Percentiles rank a stretch among this genome's conserved stretches.
These are phyloP conservation scores for Herpetomonas samuelpessoai DNA, from an alignment of 208 protist genomes.

Conservation along the genomic window DNA sequence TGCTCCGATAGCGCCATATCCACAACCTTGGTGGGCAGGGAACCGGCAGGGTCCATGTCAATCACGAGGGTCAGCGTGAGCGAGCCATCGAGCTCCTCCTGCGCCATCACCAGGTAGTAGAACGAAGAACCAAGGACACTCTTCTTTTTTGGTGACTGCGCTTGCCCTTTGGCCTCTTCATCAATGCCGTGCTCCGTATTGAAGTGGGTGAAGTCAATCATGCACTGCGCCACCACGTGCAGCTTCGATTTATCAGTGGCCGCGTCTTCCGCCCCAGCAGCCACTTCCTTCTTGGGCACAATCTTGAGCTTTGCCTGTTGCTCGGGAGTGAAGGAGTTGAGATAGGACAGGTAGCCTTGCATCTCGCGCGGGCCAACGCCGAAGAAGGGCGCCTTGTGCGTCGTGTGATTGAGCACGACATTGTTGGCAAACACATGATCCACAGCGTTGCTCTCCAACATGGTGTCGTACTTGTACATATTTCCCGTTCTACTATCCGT, in stretches of 20 bases:
- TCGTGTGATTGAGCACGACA: constrained; percentile 25
- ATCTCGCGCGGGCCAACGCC: constrained; percentile 33
- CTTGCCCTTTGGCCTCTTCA: constrained; percentile 22
- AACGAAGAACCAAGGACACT: constrained; percentile 17
- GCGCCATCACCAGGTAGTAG: constrained; percentile 29
- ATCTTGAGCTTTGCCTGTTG: constrained; percentile 32
- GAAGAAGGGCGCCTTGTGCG: constrained; percentile 25
- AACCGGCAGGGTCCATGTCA: constrained; percentile 31
- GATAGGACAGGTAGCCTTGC: constrained; percentile 21
- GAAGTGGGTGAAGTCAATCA: constrained; percentile 13
- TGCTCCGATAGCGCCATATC: constrained; percentile 26
- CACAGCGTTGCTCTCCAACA: constrained; percentile 18
- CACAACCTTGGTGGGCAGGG: constrained; percentile 26
- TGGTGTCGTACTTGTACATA: constrained; percentile 30
- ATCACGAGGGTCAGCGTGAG: constrained; percentile 33
- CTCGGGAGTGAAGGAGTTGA: constrained; percentile 27
- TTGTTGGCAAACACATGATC: constrained; percentile 22
- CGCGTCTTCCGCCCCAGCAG: not conserved
- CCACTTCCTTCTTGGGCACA: constrained; percentile 7
- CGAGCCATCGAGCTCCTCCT: constrained; percentile 46
- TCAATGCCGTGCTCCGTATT: constrained; percentile 31
- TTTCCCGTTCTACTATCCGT: constrained; percentile 20
- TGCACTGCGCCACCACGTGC: not conserved
- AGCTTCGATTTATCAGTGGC: not conserved
- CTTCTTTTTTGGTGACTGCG: constrained; percentile 12